Evolutionary conservation across 225 moss, liverwort and hornwort species (phyloP), one percentile per base, ranked within the genome.

Genomic region (Takakia lepidozioides): DNA sequence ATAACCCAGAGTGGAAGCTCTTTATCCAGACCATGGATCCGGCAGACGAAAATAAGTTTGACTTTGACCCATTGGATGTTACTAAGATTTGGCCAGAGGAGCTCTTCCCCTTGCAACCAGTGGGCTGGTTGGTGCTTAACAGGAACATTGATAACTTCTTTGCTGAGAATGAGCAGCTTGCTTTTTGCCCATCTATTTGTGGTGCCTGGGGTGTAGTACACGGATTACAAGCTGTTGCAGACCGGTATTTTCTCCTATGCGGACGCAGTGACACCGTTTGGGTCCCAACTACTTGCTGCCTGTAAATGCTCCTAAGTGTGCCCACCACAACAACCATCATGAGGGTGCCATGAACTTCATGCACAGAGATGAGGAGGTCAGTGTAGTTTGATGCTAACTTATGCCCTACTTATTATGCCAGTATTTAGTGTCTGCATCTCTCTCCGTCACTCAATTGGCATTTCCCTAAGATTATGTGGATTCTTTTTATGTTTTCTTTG

Each of bases 281-380:
- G 74, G 80, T 19, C 74, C 74, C 2, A 74, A 80, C 49, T 80
- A 80, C 43, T 46, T 80, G 51, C 42, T 80, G 3, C 80, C 80
- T 10, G 80, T 62, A 5, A 80, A 80, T 70, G 74, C 80, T 21
- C 80, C 80, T 0, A 74, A 74, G n/a, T 61, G 65, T 51, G 49
- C 78, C 24, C 57, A 79, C 28, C 78, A 79, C 52, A 79, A 79
- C 48, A 79, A 79, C 56, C 78, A 79, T 27, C 78, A 79, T 43
- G 78, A 79, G 27, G 78, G 78, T 7, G 69, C 58, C 38, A 79
- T 79, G 78, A 79, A 79, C 43, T 66, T 74, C 55, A 66, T 58
- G 44, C 78, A 79, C 57, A 65, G 78, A 19, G 78, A 79, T 29
- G 78, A 79, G 46, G 78, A 79, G 69, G 78, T 73, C 16, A 35